Evolutionary conservation across 148 eudicot species (phyloP).

Genomic region (Vaccinium vitisidaea): DNA sequence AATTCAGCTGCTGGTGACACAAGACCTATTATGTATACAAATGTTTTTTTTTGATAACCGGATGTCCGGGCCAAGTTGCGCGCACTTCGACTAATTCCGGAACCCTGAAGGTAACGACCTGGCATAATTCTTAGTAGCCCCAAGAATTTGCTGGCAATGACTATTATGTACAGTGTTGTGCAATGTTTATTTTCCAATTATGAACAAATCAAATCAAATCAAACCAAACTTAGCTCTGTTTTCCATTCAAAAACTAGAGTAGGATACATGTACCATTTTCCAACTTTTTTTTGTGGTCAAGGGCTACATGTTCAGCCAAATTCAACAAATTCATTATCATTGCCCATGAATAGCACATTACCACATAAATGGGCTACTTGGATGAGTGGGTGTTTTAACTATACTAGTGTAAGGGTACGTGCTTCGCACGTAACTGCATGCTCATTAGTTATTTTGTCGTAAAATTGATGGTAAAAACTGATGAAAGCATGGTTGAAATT

Average conservation of each 20-base stretch:
- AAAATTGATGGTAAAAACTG: no score
- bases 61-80: no score
- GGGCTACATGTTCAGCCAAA: not conserved
- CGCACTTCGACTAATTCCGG: no score
- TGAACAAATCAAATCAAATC: not conserved
- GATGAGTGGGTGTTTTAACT: not conserved
- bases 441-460: no score
- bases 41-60: not conserved
- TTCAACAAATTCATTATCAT: not conserved
- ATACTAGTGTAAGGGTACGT: no score
- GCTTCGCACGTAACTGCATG: no score
- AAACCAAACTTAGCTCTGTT: not conserved
- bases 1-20: slow-evolving; percentile 12
- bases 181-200: not conserved
- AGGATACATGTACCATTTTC: not conserved
- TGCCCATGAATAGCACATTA: not conserved
- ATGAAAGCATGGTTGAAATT: no score
- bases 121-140: no score
- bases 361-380: not conserved
- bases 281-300: not conserved
- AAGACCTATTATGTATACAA: not conserved
- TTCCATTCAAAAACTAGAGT: not conserved
- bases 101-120: no score
- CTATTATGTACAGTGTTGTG: not conserved
- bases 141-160: no score